Percentiles rank a stretch among this genome's conserved stretches.
phyloP scores from a whole-genome alignment of 371 early-diverging fungal genomes.

The Mucor piriformis region DNA sequence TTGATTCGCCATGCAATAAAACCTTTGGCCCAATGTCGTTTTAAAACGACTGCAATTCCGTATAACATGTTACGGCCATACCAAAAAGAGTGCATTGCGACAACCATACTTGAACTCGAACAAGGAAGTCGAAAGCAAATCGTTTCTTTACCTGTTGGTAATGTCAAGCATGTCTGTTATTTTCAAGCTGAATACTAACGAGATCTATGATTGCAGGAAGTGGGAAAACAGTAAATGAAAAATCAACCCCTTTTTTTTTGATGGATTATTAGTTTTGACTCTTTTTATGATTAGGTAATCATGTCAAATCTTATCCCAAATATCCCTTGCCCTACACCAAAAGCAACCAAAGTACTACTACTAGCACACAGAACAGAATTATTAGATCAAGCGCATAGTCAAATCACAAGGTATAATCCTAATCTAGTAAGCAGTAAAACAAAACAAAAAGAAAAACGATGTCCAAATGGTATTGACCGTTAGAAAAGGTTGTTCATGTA shows the following conservation, averaged over 20 bases:
- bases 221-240: slow-evolving; percentile 77
- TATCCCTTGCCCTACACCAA: slow-evolving; percentile 63
- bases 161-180: slow-evolving; percentile 1
- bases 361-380: slow-evolving; percentile 90
- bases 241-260: not conserved
- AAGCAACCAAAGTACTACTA: slow-evolving; percentile 77
- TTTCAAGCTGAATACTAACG: not conserved
- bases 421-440: slow-evolving; percentile 41
- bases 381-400: slow-evolving; percentile 75
- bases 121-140: slow-evolving; percentile 71
- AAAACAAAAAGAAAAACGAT: not conserved
- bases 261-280: not conserved
- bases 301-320: slow-evolving; percentile 80
- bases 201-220: slow-evolving; percentile 54
- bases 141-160: slow-evolving; percentile 82
- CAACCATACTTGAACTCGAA: slow-evolving; percentile 49
- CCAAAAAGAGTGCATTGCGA: slow-evolving; percentile 82
- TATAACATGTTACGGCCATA: slow-evolving; percentile 60
- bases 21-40: not conserved
- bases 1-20: not conserved
- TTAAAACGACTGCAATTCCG: slow-evolving; percentile 6
- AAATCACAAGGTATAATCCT: slow-evolving; percentile 63
- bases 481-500: slow-evolving; percentile 56
- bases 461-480: not conserved
- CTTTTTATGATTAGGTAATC: slow-evolving; percentile 60